These are phyloP conservation scores for Dactylis glomerata DNA, from an alignment of 176 grass and related monocot genomes.

Conservation along the genomic window DNA sequence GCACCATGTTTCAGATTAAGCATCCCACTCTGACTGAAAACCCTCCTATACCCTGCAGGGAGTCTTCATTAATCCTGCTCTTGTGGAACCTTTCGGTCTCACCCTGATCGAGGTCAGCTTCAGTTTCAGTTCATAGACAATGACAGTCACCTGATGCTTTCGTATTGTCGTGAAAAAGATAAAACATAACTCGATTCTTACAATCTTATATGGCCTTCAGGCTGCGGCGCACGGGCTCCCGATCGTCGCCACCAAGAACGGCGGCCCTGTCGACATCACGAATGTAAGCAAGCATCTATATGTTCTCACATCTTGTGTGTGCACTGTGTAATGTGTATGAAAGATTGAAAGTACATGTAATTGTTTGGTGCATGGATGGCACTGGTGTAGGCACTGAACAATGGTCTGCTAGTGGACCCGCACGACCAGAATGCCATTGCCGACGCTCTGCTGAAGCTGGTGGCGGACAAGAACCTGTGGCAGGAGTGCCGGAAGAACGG, in stretches of 20 bases:
- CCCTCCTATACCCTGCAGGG: constrained; percentile 41
- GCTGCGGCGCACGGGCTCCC: constrained; percentile 95
- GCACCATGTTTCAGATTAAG: neutral
- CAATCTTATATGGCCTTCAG: constrained; percentile 28
- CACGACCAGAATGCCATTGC: constrained; percentile 85
- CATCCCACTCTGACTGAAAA: neutral
- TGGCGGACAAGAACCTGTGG: constrained; percentile 90
- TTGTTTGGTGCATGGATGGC: neutral
- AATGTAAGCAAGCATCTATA: constrained; percentile 47
- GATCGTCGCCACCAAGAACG: constrained; percentile 96
- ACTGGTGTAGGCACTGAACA: constrained; percentile 71
- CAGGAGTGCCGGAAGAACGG: constrained; percentile 91
- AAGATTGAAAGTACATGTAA: neutral
- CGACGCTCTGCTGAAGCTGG: constrained; percentile 81
- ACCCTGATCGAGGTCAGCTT: constrained; percentile 86
- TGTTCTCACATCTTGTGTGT: neutral
- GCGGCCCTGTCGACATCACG: constrained; percentile 88
- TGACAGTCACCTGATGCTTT: neutral
- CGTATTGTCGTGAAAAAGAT: neutral
- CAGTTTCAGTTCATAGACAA: neutral
- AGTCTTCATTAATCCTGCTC: constrained; percentile 98
- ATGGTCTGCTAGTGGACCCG: constrained; percentile 80
- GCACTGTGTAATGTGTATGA: neutral
- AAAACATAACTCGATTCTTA: neutral
- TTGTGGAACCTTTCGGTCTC: constrained; percentile 96